phyloP scores from a whole-genome alignment of 352 stramenopile species.

The Aphanomyces cochlioides region DNA sequence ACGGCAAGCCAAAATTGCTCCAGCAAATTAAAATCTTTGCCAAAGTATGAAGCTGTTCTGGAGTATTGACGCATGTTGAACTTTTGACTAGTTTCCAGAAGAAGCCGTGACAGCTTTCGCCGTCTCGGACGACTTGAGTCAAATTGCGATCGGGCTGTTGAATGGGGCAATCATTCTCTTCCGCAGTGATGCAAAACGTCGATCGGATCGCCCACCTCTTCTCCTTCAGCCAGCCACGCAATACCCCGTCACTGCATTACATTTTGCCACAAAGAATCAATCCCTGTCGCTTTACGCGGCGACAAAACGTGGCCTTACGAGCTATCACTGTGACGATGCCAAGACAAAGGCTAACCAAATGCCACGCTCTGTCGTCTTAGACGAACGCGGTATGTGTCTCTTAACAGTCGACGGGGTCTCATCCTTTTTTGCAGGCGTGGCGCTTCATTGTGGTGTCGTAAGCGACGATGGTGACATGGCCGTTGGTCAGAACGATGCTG shows the following conservation, averaged over 20 bases:
- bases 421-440: slow-evolving; percentile 37
- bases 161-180: slow-evolving; percentile 85
- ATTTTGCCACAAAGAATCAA: slow-evolving; percentile 67
- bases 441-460: slow-evolving; percentile 74
- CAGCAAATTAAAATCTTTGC: slow-evolving; percentile 82
- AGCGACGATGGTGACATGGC: slow-evolving; percentile 83
- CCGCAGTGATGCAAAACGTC: slow-evolving; percentile 57
- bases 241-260: slow-evolving; percentile 68
- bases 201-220: slow-evolving; percentile 59
- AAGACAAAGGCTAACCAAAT: slow-evolving; percentile 20
- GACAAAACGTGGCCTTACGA: slow-evolving; percentile 71
- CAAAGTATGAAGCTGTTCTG: slow-evolving; percentile 46
- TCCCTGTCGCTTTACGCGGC: slow-evolving; percentile 78
- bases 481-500: slow-evolving; percentile 75
- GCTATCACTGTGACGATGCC: slow-evolving; percentile 78
- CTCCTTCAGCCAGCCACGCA: slow-evolving; percentile 76
- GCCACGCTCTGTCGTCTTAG: slow-evolving; percentile 67
- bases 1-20: slow-evolving; percentile 80
- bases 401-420: background rate
- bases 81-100: slow-evolving; percentile 57
- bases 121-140: slow-evolving; percentile 76
- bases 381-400: slow-evolving; percentile 52
- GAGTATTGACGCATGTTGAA: slow-evolving; percentile 11
- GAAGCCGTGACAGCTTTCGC: slow-evolving; percentile 83
- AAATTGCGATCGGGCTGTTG: slow-evolving; percentile 74